Base-by-base conservation (phyloP, 2,329 filamentous ascomycete genomes). In the Ophiostoma triangulosporum region DNA sequence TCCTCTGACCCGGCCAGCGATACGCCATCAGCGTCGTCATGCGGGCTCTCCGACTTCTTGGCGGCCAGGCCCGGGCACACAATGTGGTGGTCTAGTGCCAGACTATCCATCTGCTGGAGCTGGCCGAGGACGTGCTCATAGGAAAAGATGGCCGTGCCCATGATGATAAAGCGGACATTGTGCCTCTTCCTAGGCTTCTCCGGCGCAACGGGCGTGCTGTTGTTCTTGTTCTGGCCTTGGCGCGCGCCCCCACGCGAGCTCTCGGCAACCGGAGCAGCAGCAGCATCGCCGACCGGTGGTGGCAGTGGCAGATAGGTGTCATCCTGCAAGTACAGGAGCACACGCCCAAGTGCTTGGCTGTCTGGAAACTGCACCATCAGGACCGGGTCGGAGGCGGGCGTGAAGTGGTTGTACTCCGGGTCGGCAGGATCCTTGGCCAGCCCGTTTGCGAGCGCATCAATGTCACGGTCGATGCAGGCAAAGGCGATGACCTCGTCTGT, bases 61-160 rank as follows among this genome's bases (percentile, higher is more conserved):
- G n/a, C 7, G 3, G 3, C 29, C n/a, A 22, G 26, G 11, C 26
- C 35, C 12, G 35, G 35, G 35, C 33, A 20, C 17, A 54, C 64
- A 0, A 86, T 60, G 31, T 76, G 68, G 1, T 76, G 63, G 3
- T 75, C 68, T 0, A 88, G 66, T 0, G 82, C 76, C 0, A 86
- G 52, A 2, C 80, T 72, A 0, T 62, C 66, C 24, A 79, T 77
- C 0, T 69, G 64, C 61, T 85, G 74, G 1, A 88, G 66, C 1
- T 76, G 72, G 48, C 73, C 64, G 4, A 88, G 63, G 1, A 88
- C 72, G 0, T 84, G 84, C 52, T 86, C 80, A 53, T 81, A 86
- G 0, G 83, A 79, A 61, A 87, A 88, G 0, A 83, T 72, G 0
- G 83, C 71, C 0, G 83, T 83, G 40, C 85, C 75, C 0, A 87